These are phyloP conservation scores for Aspergillus carbonarius DNA, from an alignment of 2,329 filamentous ascomycete species.

Conservation along the genomic window DNA sequence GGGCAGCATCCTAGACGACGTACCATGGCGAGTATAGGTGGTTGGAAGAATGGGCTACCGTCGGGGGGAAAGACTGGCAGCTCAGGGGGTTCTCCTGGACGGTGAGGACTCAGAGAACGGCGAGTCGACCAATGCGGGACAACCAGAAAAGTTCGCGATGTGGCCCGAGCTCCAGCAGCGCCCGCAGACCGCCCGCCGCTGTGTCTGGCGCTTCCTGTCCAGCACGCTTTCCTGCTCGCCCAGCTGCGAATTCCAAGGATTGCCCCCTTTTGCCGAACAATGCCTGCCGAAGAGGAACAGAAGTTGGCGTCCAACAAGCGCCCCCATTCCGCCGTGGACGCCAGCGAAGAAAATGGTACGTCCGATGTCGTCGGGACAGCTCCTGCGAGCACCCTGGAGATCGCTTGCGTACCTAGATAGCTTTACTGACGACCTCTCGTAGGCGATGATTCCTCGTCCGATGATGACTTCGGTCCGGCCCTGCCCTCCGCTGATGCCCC, in stretches of 20 bases:
- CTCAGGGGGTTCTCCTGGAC: slow-evolving; percentile 16
- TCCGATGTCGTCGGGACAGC: slow-evolving; percentile 1
- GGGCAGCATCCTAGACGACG: background rate
- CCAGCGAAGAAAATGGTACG: slow-evolving; percentile 43
- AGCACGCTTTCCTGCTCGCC: slow-evolving; percentile 3
- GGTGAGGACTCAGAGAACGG: slow-evolving; percentile 9
- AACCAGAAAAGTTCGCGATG: slow-evolving; percentile 32
- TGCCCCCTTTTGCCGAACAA: slow-evolving; percentile 12
- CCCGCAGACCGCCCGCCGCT: slow-evolving; percentile 20
- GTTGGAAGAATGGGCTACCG: slow-evolving; percentile 20
- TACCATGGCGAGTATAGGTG: slow-evolving; percentile 31
- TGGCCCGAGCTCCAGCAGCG: slow-evolving; percentile 25
- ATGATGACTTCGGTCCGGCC: slow-evolving; percentile 91
- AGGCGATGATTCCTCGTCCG: slow-evolving; percentile 60
- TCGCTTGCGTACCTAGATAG: background rate
- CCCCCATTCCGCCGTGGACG: slow-evolving; percentile 57
- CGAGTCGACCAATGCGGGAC: slow-evolving; percentile 22
- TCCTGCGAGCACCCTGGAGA: background rate
- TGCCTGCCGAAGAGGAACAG: slow-evolving; percentile 31
- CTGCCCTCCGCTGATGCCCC: slow-evolving; percentile 75
- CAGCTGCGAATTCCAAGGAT: background rate
- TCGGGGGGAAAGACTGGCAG: slow-evolving; percentile 17
- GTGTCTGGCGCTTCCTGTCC: background rate
- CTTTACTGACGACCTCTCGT: slow-evolving; percentile 14
- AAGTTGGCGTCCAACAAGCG: slow-evolving; percentile 50